Evolutionary conservation across 2,329 filamentous ascomycete genomes (phyloP).

Genomic region (Elsinoe perseae): DNA sequence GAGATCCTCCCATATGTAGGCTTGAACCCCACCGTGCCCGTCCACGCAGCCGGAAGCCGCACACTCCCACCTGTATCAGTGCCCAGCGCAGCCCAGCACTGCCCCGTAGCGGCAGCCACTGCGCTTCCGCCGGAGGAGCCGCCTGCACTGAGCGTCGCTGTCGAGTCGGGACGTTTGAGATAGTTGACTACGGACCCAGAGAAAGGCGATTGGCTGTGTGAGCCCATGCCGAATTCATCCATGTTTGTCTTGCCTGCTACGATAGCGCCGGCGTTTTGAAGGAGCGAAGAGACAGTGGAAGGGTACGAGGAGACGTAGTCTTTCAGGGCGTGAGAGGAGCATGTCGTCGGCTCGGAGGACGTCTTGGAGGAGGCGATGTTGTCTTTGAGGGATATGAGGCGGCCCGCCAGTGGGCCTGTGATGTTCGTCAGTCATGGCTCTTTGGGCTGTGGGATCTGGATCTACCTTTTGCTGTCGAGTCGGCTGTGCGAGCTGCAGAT

Average conservation of each 20-base stretch:
- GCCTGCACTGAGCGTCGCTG: slow-evolving; percentile 55
- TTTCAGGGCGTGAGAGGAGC: slow-evolving; percentile 65
- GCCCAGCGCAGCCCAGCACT: slow-evolving; percentile 65
- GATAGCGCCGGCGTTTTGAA: slow-evolving; percentile 55
- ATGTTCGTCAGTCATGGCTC: neutral
- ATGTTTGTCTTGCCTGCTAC: slow-evolving; percentile 80
- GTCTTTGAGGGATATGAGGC: slow-evolving; percentile 42
- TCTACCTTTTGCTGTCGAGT: slow-evolving; percentile 16
- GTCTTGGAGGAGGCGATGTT: slow-evolving; percentile 39
- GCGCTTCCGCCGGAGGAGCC: slow-evolving; percentile 94
- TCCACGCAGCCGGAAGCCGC: slow-evolving; percentile 79
- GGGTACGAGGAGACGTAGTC: slow-evolving; percentile 68
- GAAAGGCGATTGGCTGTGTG: slow-evolving; percentile 62
- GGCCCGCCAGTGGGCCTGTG: slow-evolving; percentile 25
- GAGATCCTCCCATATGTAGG: slow-evolving; percentile 85
- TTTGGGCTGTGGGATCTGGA: neutral
- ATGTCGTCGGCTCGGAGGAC: slow-evolving; percentile 56
- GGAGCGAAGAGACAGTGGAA: slow-evolving; percentile 66
- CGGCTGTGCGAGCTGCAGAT: slow-evolving; percentile 22
- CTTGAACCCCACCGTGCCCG: slow-evolving; percentile 76
- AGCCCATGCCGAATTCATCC: slow-evolving; percentile 96
- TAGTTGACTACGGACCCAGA: slow-evolving; percentile 57
- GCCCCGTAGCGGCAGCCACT: slow-evolving; percentile 62
- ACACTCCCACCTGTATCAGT: slow-evolving; percentile 93
- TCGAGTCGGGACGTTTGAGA: slow-evolving; percentile 27